Conservation (phyloP, 2,329 filamentous ascomycete species). For the Fusarium nurragi region DNA sequence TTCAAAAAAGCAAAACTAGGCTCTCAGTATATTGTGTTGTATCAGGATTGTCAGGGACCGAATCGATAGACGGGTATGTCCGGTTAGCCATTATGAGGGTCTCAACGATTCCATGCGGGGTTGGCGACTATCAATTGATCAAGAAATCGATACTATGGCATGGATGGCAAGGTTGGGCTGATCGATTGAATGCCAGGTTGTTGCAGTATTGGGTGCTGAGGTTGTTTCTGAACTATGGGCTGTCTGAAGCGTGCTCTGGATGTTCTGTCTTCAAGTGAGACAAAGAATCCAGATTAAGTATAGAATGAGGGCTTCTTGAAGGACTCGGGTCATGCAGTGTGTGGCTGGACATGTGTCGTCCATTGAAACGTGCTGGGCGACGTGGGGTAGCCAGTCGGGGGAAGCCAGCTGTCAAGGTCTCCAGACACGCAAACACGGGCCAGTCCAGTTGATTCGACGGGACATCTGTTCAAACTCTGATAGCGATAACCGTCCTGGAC, state of each 20-base stretch:
- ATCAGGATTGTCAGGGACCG: conserved; percentile 10
- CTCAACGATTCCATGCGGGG: conserved; percentile 21
- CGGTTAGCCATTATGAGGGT: conserved; percentile 20
- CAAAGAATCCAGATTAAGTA: conserved; percentile 34
- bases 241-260: conserved; percentile 28
- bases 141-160: conserved; percentile 7
- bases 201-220: conserved; percentile 5
- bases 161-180: conserved; percentile 24
- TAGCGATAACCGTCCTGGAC: conserved; percentile 24
- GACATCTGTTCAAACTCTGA: conserved; percentile 28
- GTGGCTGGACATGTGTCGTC: conserved; percentile 52
- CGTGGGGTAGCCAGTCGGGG: conserved; percentile 45
- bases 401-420: conserved; percentile 47
- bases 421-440: conserved; percentile 33
- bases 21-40: conserved; percentile 8
- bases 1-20: conserved; percentile 34
- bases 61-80: conserved; percentile 27
- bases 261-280: conserved; percentile 29
- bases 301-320: conserved; percentile 32
- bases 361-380: conserved; percentile 49
- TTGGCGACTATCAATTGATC: conserved; percentile 20
- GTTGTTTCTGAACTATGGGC: conserved; percentile 8
- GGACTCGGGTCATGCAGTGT: conserved; percentile 39
- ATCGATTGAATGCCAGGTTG: conserved; percentile 14
- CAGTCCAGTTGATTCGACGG: conserved; percentile 25